Evolutionary conservation across 2,329 filamentous ascomycete species (phyloP), one percentile per base, ranked within the genome.

Genomic region (Fusarium burgessii): DNA sequence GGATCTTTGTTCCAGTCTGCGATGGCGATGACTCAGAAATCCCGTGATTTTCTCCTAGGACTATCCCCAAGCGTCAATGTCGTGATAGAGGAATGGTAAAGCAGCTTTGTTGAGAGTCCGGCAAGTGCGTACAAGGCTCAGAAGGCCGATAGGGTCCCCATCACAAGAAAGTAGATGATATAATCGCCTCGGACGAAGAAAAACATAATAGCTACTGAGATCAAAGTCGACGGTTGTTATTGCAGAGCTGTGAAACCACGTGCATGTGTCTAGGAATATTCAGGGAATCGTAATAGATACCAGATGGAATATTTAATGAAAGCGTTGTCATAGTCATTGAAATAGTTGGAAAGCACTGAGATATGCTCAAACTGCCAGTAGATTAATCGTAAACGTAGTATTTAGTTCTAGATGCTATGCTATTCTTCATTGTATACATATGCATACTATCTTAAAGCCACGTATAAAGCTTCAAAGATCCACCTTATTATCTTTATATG

Each of bases 41-140:
- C 25, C 20, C 0, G 5, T 51, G 47, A 38, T 15, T 17, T 51
- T n/a, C 1, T n/a, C 2, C 17, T 15, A 9, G 3, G 13, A 0
- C 32, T 20, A 27, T 51, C 5, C 3, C 18, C 1, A n/a, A n/a
- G 20, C 47, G 7, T 38, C 32, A 17, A 51, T 51, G 17, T 27
- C 15, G 17, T 51, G 47, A 20, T 38, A 51, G 17, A 51, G 14
- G 7, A 38, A 51, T 7, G 47, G 32, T 2, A 13, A 25, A 8
- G 20, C 32, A 3, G 12, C 47, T 15, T 27, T 27, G 17, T 25
- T 51, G 32, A 51, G 47, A 6, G 15, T 9, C 9, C 9, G 32
- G n/a, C 32, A 51, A 12, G 32, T 25, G 17, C 20, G 32, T 2
- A 23, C 20, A 3, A 51, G 20, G 9, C 47, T 27, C 20, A n/a